Conservation (phyloP, 208 protist species). For the Leishmania tarentolae region DNA sequence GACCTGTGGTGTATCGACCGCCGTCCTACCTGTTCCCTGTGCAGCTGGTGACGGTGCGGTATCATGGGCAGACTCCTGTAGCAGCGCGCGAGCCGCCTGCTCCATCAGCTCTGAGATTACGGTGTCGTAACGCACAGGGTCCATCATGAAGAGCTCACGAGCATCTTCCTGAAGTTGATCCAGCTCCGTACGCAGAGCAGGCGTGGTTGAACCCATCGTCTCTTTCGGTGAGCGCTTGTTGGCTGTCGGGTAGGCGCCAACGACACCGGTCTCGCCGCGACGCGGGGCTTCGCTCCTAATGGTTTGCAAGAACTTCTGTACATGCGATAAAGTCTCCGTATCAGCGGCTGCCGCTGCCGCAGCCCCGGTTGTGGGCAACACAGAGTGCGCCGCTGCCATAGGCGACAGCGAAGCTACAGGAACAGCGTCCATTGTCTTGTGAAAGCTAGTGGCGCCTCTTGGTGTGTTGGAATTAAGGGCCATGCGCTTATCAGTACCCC, state of each 20-base stretch:
- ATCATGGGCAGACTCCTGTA: slow-evolving; percentile 2
- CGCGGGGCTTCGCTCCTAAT: slow-evolving; percentile 1
- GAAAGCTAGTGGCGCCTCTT: not conserved
- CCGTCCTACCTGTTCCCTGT: not conserved
- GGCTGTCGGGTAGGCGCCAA: not conserved
- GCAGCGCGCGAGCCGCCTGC: slow-evolving; percentile 28
- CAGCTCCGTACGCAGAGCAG: slow-evolving; percentile 42
- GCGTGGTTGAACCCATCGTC: slow-evolving; percentile 13
- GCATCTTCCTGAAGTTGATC: slow-evolving; percentile 66
- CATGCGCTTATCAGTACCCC: not conserved
- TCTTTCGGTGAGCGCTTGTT: not conserved
- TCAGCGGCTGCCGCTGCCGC: slow-evolving; percentile 30
- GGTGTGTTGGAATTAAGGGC: not conserved
- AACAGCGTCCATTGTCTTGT: not conserved
- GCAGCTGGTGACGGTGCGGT: not conserved
- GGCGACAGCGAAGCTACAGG: not conserved
- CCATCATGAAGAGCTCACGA: slow-evolving; percentile 71
- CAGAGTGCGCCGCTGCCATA: slow-evolving; percentile 14
- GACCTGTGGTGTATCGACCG: not conserved
- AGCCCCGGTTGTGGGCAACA: slow-evolving; percentile 31
- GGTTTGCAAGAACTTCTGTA: slow-evolving; percentile 26
- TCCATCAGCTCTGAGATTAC: slow-evolving; percentile 80
- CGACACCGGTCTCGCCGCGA: not conserved
- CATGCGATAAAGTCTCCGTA: slow-evolving; percentile 27
- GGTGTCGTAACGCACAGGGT: slow-evolving; percentile 78